Evolutionary conservation across 73 alveolate genomes (phyloP).

Genomic region (Stentor coeruleus): DNA sequence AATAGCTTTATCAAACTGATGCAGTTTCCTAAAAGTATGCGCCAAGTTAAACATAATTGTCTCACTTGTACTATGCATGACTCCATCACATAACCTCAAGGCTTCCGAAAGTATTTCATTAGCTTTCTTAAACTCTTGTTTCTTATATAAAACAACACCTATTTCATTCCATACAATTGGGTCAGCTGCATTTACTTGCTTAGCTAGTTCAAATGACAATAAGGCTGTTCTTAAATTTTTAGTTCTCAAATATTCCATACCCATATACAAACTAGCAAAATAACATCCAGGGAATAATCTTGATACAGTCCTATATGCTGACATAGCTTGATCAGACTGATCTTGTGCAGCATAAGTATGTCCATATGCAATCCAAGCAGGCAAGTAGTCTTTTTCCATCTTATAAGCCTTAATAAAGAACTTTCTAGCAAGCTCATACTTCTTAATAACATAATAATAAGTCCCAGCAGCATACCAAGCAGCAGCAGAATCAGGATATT

Average conservation of each 20-base stretch:
- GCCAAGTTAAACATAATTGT: conserved; percentile 88
- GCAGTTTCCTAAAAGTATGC: conserved; percentile 85
- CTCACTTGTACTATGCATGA: conserved; percentile 76
- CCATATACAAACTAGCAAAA: conserved; percentile 89
- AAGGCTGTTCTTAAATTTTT: conserved; percentile 93
- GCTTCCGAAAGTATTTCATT: conserved; percentile 76
- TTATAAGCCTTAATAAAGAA: conserved; percentile 91
- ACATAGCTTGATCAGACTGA: conserved; percentile 97
- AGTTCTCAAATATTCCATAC: conserved; percentile 97
- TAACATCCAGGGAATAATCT: conserved; percentile 98
- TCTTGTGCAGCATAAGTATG: conserved; percentile 97
- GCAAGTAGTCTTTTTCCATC: conserved; percentile 91
- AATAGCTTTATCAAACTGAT: conserved; percentile 51
- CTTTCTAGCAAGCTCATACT: conserved; percentile 91
- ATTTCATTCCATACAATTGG: conserved; percentile 94
- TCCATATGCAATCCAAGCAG: conserved; percentile 96
- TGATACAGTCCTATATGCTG: conserved; percentile 93
- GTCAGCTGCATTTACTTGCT: conserved; percentile 79
- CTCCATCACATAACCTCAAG: conserved; percentile 76
- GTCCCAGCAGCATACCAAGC: conserved; percentile 98
- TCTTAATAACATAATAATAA: conserved; percentile 90
- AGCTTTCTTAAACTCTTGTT: conserved; percentile 79
- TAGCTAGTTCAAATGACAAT: conserved; percentile 86
- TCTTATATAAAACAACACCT: conserved; percentile 91
- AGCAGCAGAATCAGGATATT: conserved; percentile 85